Evolutionary conservation across 305 asterid species (phyloP).

Genomic region (Andrographis paniculata): DNA sequence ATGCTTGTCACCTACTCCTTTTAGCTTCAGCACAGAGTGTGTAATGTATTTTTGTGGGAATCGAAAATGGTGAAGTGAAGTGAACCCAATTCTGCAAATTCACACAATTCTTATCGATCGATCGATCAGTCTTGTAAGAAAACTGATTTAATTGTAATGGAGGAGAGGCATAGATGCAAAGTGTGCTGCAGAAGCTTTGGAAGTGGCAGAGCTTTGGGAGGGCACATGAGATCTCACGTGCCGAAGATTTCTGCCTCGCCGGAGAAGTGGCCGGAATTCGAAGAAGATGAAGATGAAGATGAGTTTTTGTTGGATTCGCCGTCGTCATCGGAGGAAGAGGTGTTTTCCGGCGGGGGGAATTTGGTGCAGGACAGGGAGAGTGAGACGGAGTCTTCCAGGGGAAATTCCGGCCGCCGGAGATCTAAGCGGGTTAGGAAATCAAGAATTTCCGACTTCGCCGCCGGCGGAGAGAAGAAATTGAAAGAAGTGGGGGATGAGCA

Average conservation of each 20-base stretch:
- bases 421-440: conserved; percentile 41
- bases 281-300: conserved; percentile 12
- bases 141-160: too few species aligned
- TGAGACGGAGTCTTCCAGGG: conserved; percentile 45
- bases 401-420: conserved; percentile 24
- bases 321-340: too few species aligned
- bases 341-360: conserved; percentile 17
- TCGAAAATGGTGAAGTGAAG: too few species aligned
- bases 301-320: too few species aligned
- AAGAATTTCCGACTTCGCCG: conserved; percentile 20
- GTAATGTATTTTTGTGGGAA: too few species aligned
- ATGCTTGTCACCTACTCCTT: conserved; percentile 95
- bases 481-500: not conserved
- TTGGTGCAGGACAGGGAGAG: conserved; percentile 49
- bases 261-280: conserved; percentile 6
- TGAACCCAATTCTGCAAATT: too few species aligned
- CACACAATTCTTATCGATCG: too few species aligned
- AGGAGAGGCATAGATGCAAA: conserved; percentile 60
- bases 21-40: conserved; percentile 44
- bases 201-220: conserved; percentile 80
- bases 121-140: too few species aligned
- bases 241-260: conserved; percentile 28
- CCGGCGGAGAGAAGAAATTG: too few species aligned
- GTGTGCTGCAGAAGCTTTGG: conserved; percentile 49
- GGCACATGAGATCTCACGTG: conserved; percentile 92